Evolutionary conservation across 192 early-diverging fungal species (phyloP).

Genomic region (Spizellomyces sp.): DNA sequence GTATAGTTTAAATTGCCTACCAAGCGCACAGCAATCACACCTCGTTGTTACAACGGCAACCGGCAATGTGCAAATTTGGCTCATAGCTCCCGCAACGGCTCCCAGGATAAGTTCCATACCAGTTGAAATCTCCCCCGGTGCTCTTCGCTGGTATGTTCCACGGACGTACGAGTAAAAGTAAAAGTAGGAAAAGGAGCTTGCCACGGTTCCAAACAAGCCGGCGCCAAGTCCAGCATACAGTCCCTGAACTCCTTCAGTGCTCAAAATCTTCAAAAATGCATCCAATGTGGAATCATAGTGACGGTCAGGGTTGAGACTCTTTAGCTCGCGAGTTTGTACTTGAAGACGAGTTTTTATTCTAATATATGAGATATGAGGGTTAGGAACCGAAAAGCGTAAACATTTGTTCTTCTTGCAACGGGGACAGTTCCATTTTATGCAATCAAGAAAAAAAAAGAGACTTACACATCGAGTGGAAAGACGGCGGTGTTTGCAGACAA

Average conservation of each 20-base stretch:
- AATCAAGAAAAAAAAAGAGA: constrained; percentile 5
- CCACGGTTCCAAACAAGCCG: constrained; percentile 69
- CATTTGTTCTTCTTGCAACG: not conserved
- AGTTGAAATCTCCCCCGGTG: constrained; percentile 68
- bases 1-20: constrained; percentile 9
- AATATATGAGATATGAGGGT: constrained; percentile 4
- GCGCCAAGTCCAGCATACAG: constrained; percentile 87
- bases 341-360: constrained; percentile 96
- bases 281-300: constrained; percentile 70
- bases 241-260: constrained; percentile 80
- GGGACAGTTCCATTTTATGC: not conserved
- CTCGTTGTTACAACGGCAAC: constrained; percentile 89
- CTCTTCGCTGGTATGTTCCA: constrained; percentile 38
- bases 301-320: constrained; percentile 31
- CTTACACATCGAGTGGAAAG: constrained; percentile 96
- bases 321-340: constrained; percentile 77
- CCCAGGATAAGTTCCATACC: constrained; percentile 85
- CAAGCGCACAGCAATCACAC: constrained; percentile 13
- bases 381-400: not conserved
- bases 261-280: constrained; percentile 81
- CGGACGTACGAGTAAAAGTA: constrained; percentile 56
- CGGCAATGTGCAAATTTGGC: constrained; percentile 88
- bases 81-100: constrained; percentile 84
- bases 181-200: constrained; percentile 60
- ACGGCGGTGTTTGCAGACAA: constrained; percentile 88